These are phyloP conservation scores for Arabidopsis hybrid DNA, from an alignment of 441 rosid species.

Conservation along the genomic window DNA sequence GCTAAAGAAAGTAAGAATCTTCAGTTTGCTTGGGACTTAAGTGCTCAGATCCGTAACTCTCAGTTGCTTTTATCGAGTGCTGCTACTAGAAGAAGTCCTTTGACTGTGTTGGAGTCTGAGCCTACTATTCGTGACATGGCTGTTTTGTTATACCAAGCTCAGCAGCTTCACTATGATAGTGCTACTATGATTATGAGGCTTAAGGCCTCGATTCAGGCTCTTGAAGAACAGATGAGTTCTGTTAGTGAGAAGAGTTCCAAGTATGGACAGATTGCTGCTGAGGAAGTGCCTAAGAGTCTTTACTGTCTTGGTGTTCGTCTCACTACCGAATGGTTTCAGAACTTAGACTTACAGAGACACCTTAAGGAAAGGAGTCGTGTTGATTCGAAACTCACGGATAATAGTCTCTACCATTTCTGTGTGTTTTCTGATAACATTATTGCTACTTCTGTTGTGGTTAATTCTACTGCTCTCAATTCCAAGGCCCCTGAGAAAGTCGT, in stretches of 20 bases:
- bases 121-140: conserved; percentile 90
- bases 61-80: conserved; percentile 85
- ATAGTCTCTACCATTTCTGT: conserved; percentile 62
- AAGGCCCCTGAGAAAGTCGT: conserved; percentile 72
- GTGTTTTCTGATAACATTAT: conserved; percentile 91
- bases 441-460: conserved; percentile 92
- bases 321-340: conserved; percentile 86
- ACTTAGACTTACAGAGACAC: conserved; percentile 56
- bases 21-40: conserved; percentile 98
- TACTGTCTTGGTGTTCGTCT: conserved; percentile 91
- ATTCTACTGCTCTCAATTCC: conserved; percentile 77
- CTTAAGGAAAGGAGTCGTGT: conserved; percentile 50
- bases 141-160: conserved; percentile 87
- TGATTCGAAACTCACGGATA: conserved; percentile 60
- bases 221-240: conserved; percentile 81
- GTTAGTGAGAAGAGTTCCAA: conserved; percentile 83
- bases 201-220: conserved; percentile 83
- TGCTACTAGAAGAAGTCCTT: conserved; percentile 78
- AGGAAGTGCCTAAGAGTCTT: conserved; percentile 95
- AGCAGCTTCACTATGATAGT: conserved; percentile 91
- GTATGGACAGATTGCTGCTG: conserved; percentile 98
- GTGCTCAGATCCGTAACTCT: conserved; percentile 95
- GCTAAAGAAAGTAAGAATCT: conserved; percentile 98
- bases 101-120: conserved; percentile 77
- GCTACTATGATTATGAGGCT: conserved; percentile 98